Base-by-base conservation (phyloP, 2,329 filamentous ascomycete genomes). In the Xylaria sp. region DNA sequence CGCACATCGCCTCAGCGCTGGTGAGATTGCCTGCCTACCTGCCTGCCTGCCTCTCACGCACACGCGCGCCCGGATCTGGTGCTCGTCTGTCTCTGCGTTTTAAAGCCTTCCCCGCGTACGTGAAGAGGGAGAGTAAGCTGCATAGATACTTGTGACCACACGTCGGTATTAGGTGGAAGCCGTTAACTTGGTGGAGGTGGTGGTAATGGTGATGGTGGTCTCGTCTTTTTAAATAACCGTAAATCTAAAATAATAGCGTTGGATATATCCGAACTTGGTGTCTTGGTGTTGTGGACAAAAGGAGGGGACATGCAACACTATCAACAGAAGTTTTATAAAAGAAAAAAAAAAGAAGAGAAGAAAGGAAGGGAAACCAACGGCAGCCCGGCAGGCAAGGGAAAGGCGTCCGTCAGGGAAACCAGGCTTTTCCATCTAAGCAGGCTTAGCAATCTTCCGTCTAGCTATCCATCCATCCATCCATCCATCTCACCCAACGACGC, bases 381-480 rank as follows among this genome's bases (percentile, higher is more conserved):
- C 20, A 31, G 48, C 23, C 39, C 56, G 56, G 56, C 56, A 48
- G 56, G 56, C 56, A 58, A 9, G 23, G 37, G n/a, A 54, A 25
- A 41, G 31, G 10, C 18, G 4, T 51, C 31, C 23, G 23, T 25
- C 23, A 25, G 23, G 23, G 41, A 44, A 44, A 41, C 13, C 13
- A 46, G 15, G 41, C 41, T 18, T 46, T n/a, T 6, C 34, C 34
- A 44, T 18, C 41, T 44, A 25, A 25, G 1, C 23, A 25, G 23
- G 23, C n/a, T n/a, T n/a, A n/a, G n/a, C n/a, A n/a, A n/a, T n/a
- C n/a, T n/a, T n/a, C n/a, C n/a, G n/a, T n/a, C n/a, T n/a, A n/a
- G n/a, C n/a, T n/a, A n/a, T n/a, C n/a, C n/a, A n/a, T n/a, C n/a
- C n/a, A 44, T 44, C 18, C 13, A 23, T 44, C 13, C 39, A 31